Conservation (phyloP, 257 asterid species). For the Lycium ferocissimum region DNA sequence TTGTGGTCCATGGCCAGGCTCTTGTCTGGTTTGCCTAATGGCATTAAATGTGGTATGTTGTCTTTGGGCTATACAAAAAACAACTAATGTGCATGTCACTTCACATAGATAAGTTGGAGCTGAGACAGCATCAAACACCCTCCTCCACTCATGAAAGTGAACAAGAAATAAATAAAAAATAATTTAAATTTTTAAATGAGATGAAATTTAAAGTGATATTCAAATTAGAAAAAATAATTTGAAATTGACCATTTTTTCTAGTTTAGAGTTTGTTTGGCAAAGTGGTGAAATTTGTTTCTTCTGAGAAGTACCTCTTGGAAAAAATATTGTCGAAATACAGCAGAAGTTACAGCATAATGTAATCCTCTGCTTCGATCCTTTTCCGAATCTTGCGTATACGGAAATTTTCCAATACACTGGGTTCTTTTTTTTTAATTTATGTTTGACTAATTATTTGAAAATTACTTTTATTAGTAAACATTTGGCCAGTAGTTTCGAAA, state of each 20-base stretch:
- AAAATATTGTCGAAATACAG: too few relatives aligned
- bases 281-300: too few relatives aligned
- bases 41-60: slow-evolving; percentile 50
- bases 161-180: not conserved
- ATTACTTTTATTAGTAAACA: not conserved
- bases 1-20: slow-evolving; percentile 48
- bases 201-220: too few relatives aligned
- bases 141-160: not conserved
- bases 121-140: slow-evolving; percentile 16
- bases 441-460: too few relatives aligned
- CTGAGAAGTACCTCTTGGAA: too few relatives aligned
- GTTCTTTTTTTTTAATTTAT: too few relatives aligned
- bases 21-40: slow-evolving; percentile 40
- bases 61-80: slow-evolving; percentile 31
- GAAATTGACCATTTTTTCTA: not conserved
- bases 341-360: too few relatives aligned
- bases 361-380: too few relatives aligned
- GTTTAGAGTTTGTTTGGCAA: too few relatives aligned
- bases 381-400: too few relatives aligned
- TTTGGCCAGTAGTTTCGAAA: not conserved
- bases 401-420: too few relatives aligned
- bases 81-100: slow-evolving; percentile 39
- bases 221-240: not conserved
- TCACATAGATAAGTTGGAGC: slow-evolving; percentile 26
- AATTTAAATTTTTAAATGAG: too few relatives aligned